Evolutionary conservation across 305 asterid species (phyloP), one percentile per base, ranked within the genome.

Genomic region (Fraxinus paxiana): DNA sequence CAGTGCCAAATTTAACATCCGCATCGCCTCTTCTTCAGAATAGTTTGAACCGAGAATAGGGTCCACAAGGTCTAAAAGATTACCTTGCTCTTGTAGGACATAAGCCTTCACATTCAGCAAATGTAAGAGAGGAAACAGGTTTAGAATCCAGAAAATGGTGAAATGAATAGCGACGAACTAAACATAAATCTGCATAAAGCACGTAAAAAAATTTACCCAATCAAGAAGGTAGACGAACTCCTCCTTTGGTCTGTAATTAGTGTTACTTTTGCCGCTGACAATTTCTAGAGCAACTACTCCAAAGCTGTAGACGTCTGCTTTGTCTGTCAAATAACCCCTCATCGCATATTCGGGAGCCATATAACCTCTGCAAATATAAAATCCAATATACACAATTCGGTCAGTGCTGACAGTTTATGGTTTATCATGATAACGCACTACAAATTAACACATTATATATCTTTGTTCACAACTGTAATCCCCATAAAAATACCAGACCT

Each of bases 331-430:
- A 63, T 93, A 92, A 33, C 98, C 98, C 80, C 97, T 88, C 98
- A 92, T 93, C 0, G 98, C 98, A 51, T 93, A 94, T 84, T 94
- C 98, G 3, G 98, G 98, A 75, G 97, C 98, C 97, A 94, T 94
- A 76, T 94, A 94, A 73, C 98, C 98, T 77, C 98, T 94, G 88
- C 12, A 83, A 82, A 70, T 30, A 61, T 54, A 31, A 38, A 75
- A 72, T 12, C 61, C 61, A 38, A 38, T 3, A 43, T 4, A 10
- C 54, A 43, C 54, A 12, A 43, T 12, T 43, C n/a, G 54, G 54
- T 43, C 54, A 43, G 17, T 43, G 54, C 17, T 43, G 54, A 43
- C 54, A 43, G 54, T 41, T 41, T n/a, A 41, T 41, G 51, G 51
- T 41, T 10, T 41, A 10, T 10, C 51, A 43, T 43, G 54, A 43